A percentile compares a stretch with the other conserved stretches of the same genome.
These are phyloP conservation scores for Priceomyces fermenticarens DNA, from an alignment of 805 yeast species.

Conservation along the genomic window DNA sequence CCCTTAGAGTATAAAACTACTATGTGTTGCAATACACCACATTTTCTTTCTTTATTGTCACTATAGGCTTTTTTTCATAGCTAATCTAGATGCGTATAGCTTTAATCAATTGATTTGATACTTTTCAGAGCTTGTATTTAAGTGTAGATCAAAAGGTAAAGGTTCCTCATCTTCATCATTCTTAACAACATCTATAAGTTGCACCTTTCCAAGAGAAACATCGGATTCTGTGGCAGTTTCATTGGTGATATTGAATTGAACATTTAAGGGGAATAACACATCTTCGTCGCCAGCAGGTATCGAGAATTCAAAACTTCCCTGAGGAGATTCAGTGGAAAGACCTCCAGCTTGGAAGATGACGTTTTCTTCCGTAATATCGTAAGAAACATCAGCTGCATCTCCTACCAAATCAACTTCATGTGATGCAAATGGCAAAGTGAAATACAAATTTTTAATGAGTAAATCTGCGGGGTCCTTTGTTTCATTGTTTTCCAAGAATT, in stretches of 20 bases:
- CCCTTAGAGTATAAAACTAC: slow-evolving; percentile 19
- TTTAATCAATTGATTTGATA: slow-evolving; percentile 37
- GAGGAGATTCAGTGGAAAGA: slow-evolving; percentile 49
- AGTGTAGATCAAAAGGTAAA: slow-evolving; percentile 68
- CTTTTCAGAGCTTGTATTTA: slow-evolving; percentile 55
- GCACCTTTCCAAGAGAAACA: slow-evolving; percentile 61
- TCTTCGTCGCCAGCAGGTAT: slow-evolving; percentile 78
- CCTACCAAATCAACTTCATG: slow-evolving; percentile 50
- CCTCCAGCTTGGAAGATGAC: slow-evolving; percentile 60
- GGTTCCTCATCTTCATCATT: slow-evolving; percentile 50
- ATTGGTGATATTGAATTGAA: slow-evolving; percentile 52
- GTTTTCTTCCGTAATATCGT: slow-evolving; percentile 65
- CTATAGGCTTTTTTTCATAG: not conserved
- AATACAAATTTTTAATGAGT: slow-evolving; percentile 36
- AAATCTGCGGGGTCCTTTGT: slow-evolving; percentile 42
- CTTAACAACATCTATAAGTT: slow-evolving; percentile 56
- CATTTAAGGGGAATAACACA: slow-evolving; percentile 81
- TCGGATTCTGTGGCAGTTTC: slow-evolving; percentile 41
- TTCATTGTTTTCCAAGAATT: slow-evolving; percentile 25
- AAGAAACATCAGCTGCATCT: slow-evolving; percentile 49
- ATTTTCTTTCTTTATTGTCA: not conserved
- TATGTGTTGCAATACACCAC: not conserved
- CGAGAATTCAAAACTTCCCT: slow-evolving; percentile 77
- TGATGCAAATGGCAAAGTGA: slow-evolving; percentile 67
- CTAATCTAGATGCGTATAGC: not conserved